Conservation (phyloP, 2,329 filamentous ascomycete genomes). For the Pseudocercospora musae region DNA sequence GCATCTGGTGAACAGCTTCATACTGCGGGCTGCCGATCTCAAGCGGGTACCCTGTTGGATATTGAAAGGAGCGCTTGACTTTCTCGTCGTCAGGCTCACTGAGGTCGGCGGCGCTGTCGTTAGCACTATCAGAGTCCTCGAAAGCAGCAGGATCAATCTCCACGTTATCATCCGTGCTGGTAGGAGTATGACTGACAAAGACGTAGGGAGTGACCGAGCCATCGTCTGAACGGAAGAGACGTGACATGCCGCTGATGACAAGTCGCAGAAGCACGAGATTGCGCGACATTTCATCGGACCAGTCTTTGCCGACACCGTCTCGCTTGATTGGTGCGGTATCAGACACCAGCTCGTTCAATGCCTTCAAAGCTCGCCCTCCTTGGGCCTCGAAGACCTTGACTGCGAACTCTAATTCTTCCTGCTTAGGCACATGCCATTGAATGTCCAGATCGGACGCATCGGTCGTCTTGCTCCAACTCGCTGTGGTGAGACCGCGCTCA, state of each 20-base stretch:
- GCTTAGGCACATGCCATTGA: conserved; percentile 82
- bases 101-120: conserved; percentile 50
- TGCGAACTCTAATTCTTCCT: conserved; percentile 81
- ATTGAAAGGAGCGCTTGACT: conserved; percentile 80
- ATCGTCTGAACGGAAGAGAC: conserved; percentile 73
- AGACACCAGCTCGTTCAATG: conserved; percentile 75
- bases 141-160: conserved; percentile 25
- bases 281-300: conserved; percentile 93
- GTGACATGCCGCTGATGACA: conserved; percentile 85
- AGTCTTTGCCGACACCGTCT: conserved; percentile 95
- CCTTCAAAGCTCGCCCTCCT: conserved; percentile 69
- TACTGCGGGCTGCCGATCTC: conserved; percentile 64
- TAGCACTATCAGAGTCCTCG: conserved; percentile 42
- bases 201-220: conserved; percentile 37
- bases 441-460: conserved; percentile 74
- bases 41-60: conserved; percentile 82
- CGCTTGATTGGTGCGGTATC: conserved; percentile 78
- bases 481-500: conserved; percentile 66
- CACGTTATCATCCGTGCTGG: conserved; percentile 33
- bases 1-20: conserved; percentile 71
- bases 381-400: conserved; percentile 85
- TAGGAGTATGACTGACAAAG: conserved; percentile 55
- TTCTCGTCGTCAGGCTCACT: conserved; percentile 75
- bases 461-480: conserved; percentile 81
- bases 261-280: conserved; percentile 84